Percentiles rank a stretch among this genome's conserved stretches.
phyloP scores from a whole-genome alignment of 202 grass and related monocot species.

The Eragrostis tef region DNA sequence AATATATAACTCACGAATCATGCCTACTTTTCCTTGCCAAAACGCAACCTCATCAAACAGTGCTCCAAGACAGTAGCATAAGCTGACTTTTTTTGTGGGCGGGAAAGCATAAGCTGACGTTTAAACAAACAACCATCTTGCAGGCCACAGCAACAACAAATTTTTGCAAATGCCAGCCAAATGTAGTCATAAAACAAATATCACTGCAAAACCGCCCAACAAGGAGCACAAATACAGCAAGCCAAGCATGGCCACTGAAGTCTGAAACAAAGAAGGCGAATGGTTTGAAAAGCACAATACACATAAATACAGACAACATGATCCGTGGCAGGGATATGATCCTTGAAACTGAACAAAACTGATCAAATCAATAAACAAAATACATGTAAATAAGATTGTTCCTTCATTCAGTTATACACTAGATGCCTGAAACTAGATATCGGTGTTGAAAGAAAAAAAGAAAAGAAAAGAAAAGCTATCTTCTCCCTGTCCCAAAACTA shows the following conservation, averaged over 20 bases:
- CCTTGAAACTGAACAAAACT: slow-evolving; percentile 43
- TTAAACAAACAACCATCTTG: neutral
- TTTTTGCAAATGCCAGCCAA: neutral
- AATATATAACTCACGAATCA: neutral
- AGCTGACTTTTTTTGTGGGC: too few relatives aligned
- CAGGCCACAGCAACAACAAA: neutral
- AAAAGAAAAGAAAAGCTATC: too few relatives aligned
- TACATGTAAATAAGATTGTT: slow-evolving; percentile 28
- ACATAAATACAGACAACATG: slow-evolving; percentile 13
- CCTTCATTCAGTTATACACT: slow-evolving; percentile 35
- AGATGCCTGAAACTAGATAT: slow-evolving; percentile 36
- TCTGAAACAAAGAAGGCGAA: slow-evolving; percentile 7
- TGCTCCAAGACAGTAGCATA: neutral
- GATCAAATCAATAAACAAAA: slow-evolving; percentile 40
- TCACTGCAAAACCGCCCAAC: neutral
- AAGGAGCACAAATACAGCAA: neutral
- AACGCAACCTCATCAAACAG: neutral
- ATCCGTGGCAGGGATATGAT: neutral
- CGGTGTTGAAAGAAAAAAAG: slow-evolving; percentile 23
- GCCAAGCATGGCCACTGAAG: neutral
- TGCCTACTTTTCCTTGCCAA: neutral
- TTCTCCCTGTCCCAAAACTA: slow-evolving; percentile 2
- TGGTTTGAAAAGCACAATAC: neutral
- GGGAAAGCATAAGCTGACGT: neutral
- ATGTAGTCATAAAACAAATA: slow-evolving; percentile 5